These are phyloP conservation scores for Turritis glabra DNA, from an alignment of 345 rosid genomes.

Conservation along the genomic window DNA sequence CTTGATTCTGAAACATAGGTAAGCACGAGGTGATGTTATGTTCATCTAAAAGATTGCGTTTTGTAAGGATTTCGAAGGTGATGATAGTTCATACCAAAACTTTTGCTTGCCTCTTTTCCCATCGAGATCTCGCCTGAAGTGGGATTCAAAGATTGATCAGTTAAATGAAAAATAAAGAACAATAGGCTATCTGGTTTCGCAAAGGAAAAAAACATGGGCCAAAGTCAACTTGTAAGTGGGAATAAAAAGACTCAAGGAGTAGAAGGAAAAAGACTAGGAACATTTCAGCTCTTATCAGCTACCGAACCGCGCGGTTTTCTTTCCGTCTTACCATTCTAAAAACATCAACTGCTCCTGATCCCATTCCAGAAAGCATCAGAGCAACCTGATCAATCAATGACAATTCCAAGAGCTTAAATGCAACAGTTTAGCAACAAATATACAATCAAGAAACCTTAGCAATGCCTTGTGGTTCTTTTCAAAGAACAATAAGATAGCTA, in stretches of 20 bases:
- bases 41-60: not conserved
- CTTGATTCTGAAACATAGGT: slow-evolving; percentile 57
- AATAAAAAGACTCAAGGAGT: not conserved
- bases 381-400: slow-evolving; percentile 68
- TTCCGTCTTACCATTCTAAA: slow-evolving; percentile 74
- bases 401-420: not conserved
- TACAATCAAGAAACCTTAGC: not conserved
- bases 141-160: slow-evolving; percentile 13
- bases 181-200: not conserved
- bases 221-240: not conserved
- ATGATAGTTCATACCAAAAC: slow-evolving; percentile 64
- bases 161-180: not conserved
- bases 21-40: not conserved
- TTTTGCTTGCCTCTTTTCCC: slow-evolving; percentile 94
- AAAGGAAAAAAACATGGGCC: slow-evolving; percentile 3
- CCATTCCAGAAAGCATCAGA: slow-evolving; percentile 98
- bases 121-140: slow-evolving; percentile 81
- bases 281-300: slow-evolving; percentile 8
- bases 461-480: not conserved
- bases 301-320: not conserved
- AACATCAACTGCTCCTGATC: slow-evolving; percentile 66
- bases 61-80: not conserved
- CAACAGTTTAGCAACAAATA: not conserved
- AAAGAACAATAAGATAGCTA: not conserved
- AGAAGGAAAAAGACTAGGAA: not conserved